Evolutionary conservation across 148 eudicot species (phyloP), one percentile per base, ranked within the genome.

Genomic region (Rhododendron henanense): DNA sequence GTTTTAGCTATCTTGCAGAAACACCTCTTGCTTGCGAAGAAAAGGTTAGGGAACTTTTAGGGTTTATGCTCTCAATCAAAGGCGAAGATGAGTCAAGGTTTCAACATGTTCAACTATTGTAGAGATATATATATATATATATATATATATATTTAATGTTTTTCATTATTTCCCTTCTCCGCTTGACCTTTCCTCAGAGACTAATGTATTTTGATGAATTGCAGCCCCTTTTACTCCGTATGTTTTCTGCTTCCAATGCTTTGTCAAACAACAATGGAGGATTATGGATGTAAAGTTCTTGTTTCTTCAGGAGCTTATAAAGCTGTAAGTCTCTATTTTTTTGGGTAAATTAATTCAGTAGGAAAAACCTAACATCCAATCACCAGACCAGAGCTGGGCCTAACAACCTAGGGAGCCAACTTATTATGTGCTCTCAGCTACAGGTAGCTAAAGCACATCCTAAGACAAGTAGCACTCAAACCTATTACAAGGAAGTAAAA

Each of bases 211-310:
- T 83, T 79, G 48, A 63, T 85, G 48, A 77, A 67, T 90, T 88
- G 47, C 94, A 96, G 99, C 78, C 94, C 99, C 86, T 95, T 92
- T 81, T 86, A 81, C 33, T 91, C 96, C 5, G 81, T 91, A 81
- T 92, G 94, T 92, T 96, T 96, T 89, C 87, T 95, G 94, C 94
- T 96, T 88, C 99, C 98, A 35, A 81, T 96, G 91, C 88, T 96
- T 74, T 96, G 98, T 88, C 99, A 96, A 91, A 89, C 89, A 82
- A 96, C 99, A 85, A 93, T 94, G 95, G 90, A 87, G 84, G 83
- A 85, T 81, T 90, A 90, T 83, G 99, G 96, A 89, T 94, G 93
- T 69, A 86, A 83, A 78, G 59, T 89, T 78, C 51, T 95, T 48
- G 95, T 91, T 82, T 93, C 92, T 45, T 90, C 95, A 31, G 99